A percentile compares a stretch with the other conserved stretches of the same genome.
phyloP scores from a whole-genome alignment of 306 rosid genomes.

The Prunus mume region DNA sequence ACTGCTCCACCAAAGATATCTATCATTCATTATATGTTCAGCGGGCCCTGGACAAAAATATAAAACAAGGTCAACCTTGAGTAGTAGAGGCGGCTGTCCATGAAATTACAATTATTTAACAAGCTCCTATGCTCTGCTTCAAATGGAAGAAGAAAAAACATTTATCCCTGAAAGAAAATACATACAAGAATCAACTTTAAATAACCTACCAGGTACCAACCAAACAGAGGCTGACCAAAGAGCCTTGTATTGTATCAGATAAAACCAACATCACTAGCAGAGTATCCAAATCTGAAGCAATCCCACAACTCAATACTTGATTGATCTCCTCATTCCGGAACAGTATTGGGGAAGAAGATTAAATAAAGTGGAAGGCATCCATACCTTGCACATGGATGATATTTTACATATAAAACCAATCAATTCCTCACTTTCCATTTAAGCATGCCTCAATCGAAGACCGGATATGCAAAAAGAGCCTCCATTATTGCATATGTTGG shows the following conservation, averaged over 20 bases:
- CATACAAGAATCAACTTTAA: not conserved
- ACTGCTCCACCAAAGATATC: not conserved
- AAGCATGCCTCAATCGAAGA: not conserved
- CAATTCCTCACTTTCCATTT: not conserved
- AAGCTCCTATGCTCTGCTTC: not conserved
- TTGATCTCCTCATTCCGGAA: not conserved
- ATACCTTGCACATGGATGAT: not conserved
- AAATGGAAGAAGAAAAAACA: not conserved
- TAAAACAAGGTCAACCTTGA: constrained; percentile 5
- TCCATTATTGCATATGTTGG: not conserved
- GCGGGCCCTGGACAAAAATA: constrained; percentile 1
- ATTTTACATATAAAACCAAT: not conserved
- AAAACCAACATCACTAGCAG: not conserved
- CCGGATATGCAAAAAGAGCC: not conserved
- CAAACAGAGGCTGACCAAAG: not conserved
- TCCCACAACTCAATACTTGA: not conserved
- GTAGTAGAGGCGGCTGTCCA: constrained; percentile 2
- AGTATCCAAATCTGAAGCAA: not conserved
- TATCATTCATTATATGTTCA: not conserved
- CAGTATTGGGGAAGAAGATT: not conserved
- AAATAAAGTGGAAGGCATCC: not conserved
- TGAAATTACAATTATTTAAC: not conserved
- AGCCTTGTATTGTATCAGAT: not conserved
- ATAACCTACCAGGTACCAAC: constrained; percentile 3
- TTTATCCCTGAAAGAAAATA: not conserved